phyloP scores from a whole-genome alignment of 202 grass and related monocot genomes.

The Sporobolus alterniflorus region DNA sequence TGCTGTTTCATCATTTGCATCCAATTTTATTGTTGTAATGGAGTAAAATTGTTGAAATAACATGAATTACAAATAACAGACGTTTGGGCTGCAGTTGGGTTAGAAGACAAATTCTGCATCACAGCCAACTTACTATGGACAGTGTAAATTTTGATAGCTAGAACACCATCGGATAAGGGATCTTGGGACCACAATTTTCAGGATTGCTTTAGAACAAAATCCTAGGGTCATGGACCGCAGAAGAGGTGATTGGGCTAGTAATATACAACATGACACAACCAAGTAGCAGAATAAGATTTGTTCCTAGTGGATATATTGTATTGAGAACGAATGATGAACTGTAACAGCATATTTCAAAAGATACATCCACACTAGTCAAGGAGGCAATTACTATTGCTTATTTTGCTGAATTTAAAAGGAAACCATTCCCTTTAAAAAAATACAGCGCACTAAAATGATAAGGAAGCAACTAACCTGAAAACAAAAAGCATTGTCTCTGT shows the following conservation, averaged over 20 bases:
- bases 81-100: neutral
- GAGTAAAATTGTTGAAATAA: conserved; percentile 17
- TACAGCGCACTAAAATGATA: conserved; percentile 12
- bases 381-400: conserved; percentile 2
- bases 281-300: neutral
- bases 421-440: conserved; percentile 11
- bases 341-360: neutral
- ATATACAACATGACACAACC: neutral
- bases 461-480: conserved; percentile 74
- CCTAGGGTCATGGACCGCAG: neutral
- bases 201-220: neutral
- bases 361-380: neutral
- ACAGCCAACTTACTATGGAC: neutral
- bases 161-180: neutral
- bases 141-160: neutral
- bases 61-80: conserved; percentile 11
- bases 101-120: neutral
- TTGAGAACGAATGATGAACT: neutral
- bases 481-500: conserved; percentile 62
- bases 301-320: neutral
- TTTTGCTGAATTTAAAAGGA: conserved; percentile 24
- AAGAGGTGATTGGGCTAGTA: neutral
- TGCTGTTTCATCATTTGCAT: neutral
- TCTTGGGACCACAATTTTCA: neutral
- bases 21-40: neutral